Evolutionary conservation across 2,329 filamentous ascomycete species (phyloP).

Genomic region (Fusarium duplospermum): DNA sequence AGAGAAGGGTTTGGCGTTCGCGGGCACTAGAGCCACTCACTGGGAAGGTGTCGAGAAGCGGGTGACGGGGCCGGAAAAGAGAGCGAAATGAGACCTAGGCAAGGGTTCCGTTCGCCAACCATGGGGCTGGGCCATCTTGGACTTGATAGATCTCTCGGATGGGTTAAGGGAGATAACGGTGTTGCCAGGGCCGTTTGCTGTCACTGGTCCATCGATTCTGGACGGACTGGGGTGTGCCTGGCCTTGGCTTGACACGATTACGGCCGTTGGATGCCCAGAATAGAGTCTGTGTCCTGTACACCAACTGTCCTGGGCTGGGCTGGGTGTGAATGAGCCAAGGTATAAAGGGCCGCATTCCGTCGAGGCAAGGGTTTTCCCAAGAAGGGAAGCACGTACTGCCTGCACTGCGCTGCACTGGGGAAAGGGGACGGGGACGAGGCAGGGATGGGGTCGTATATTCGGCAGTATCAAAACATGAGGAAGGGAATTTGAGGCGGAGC

Average conservation of each 20-base stretch:
- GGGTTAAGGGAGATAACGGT: conserved; percentile 38
- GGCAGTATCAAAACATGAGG: conserved; percentile 6
- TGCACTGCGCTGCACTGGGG: background rate
- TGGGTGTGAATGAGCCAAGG: conserved; percentile 24
- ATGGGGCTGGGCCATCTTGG: conserved; percentile 42
- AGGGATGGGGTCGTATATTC: conserved; percentile 4
- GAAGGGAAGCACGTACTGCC: background rate
- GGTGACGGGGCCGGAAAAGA: conserved; percentile 44
- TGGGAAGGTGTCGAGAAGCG: conserved; percentile 45
- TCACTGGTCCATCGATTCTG: conserved; percentile 11
- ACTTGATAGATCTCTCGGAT: conserved; percentile 42
- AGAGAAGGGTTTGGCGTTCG: conserved; percentile 41
- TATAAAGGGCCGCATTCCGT: conserved; percentile 38
- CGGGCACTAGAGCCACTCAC: conserved; percentile 38
- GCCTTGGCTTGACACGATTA: background rate
- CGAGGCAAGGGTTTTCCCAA: conserved; percentile 20
- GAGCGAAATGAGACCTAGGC: conserved; percentile 45
- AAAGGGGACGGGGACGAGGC: background rate
- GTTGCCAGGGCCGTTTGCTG: conserved; percentile 27
- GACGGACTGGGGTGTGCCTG: conserved; percentile 11
- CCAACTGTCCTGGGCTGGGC: background rate
- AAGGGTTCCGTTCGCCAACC: conserved; percentile 43
- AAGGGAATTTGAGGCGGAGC: background rate
- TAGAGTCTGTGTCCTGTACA: conserved; percentile 13
- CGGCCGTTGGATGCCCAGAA: conserved; percentile 19